Conservation (phyloP, 495 filamentous ascomycete genomes). For the Aspergillus nidulans region DNA sequence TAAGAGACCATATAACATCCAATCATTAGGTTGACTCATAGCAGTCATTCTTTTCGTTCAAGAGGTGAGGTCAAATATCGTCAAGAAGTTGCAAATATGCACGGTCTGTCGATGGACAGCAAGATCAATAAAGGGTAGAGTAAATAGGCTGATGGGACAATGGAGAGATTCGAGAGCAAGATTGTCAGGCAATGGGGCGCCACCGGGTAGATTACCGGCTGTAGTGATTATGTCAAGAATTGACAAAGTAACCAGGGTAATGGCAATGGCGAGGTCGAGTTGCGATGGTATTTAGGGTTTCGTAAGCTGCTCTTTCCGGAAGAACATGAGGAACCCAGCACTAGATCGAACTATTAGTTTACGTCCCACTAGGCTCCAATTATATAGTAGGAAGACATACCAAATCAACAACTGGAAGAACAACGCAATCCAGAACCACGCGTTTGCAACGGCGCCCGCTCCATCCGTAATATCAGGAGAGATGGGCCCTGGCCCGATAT, state of each 20-base stretch:
- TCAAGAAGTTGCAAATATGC: slow-evolving; percentile 1
- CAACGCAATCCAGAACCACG: slow-evolving; percentile 65
- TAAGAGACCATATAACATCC: slow-evolving; percentile 7
- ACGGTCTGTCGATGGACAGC: neutral
- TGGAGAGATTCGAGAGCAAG: neutral
- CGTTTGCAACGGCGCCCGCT: slow-evolving; percentile 45
- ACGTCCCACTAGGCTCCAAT: neutral
- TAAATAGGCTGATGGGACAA: neutral
- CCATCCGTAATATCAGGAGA: slow-evolving; percentile 44
- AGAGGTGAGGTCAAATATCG: neutral
- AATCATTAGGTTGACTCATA: neutral
- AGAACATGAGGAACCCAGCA: slow-evolving; percentile 63
- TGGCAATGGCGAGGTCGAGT: neutral
- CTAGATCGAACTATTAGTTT: slow-evolving; percentile 19
- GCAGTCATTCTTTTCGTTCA: neutral
- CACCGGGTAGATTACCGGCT: too few relatives aligned
- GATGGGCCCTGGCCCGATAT: slow-evolving; percentile 45
- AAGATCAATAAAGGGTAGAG: neutral
- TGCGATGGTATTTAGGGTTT: slow-evolving; percentile 49
- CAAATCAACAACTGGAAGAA: slow-evolving; percentile 59
- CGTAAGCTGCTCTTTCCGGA: slow-evolving; percentile 65
- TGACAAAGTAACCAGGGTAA: too few relatives aligned
- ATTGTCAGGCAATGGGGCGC: neutral
- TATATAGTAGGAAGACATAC: slow-evolving; percentile 22
- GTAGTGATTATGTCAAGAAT: too few relatives aligned